Evolutionary conservation across 352 stramenopile species (phyloP), one percentile per base, ranked within the genome.

Genomic region (Pythium monospermum): DNA sequence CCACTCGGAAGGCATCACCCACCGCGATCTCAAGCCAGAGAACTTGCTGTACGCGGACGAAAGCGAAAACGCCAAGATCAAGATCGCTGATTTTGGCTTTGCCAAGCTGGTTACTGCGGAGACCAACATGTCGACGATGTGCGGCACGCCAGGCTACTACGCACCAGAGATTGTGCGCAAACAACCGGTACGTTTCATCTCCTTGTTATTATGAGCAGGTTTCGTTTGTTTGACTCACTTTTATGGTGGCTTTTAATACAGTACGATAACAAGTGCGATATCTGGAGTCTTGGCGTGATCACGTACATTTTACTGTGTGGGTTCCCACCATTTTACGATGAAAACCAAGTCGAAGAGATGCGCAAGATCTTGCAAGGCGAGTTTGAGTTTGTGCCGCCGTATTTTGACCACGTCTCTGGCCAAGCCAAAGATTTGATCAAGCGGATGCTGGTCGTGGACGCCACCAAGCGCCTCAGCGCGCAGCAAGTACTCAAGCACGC

Each of bases 1-100:
- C 63, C 91, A 97, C 68, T 53, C 57, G 6, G 48, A 74, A 51
- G 73, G 88, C 39, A 85, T 98, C 54, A 95, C 96, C 12, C 95
- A 98, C 38, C 85, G 92, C n/a, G 95, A 99, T 64, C 77, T 99
- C 47, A 99, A 99, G 64, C 94, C 96, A 12, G 92, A 98, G 73
- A 99, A 98, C 68, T 66, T 98, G 31, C 68, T 99, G 23, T 91
- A 98, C 45, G 61, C 77, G 6, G 71, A 85, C 61, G 71, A 80
- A 22, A 83, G 70, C 16, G 78, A 96, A 32, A 77, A 91, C 54
- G 81, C 94, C 6, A 60, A 83, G 47, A 95, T 99, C 59, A 98
- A 98, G 68, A 90, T 97, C 47, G 89, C 87, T 7, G 90, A 97
- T 60, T 97, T 97, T 68, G 83, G 80, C 10, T 91, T 94, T 40